These are phyloP conservation scores for Kodamaea arcana DNA, from an alignment of 1,139 yeast species.

Conservation along the genomic window DNA sequence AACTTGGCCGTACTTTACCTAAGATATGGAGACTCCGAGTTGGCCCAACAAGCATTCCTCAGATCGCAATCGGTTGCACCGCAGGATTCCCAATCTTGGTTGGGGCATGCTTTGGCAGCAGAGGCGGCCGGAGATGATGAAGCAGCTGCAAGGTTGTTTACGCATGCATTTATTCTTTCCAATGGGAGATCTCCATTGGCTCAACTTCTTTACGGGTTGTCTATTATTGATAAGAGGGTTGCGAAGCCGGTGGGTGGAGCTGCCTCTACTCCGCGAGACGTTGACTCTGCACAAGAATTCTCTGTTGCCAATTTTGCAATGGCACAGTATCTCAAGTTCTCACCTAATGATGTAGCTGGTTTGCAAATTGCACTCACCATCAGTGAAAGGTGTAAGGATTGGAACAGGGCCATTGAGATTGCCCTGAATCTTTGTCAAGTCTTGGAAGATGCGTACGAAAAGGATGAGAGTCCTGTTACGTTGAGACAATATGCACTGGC, in stretches of 20 bases:
- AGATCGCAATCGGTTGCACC: conserved; percentile 84
- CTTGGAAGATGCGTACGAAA: conserved; percentile 59
- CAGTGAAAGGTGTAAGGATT: conserved; percentile 72
- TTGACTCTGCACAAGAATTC: conserved; percentile 60
- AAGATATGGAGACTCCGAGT: conserved; percentile 59
- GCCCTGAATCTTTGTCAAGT: conserved; percentile 45
- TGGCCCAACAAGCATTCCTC: conserved; percentile 70
- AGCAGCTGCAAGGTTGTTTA: conserved; percentile 55
- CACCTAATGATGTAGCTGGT: conserved; percentile 64
- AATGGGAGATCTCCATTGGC: conserved; percentile 71
- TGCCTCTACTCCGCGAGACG: conserved; percentile 43
- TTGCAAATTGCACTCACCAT: conserved; percentile 53
- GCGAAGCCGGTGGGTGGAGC: conserved; percentile 18
- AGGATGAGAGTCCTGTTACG: conserved; percentile 44
- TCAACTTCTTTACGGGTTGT: conserved; percentile 66
- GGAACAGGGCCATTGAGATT: conserved; percentile 46
- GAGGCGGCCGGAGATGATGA: conserved; percentile 53
- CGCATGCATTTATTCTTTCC: conserved; percentile 74
- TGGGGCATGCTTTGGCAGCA: conserved; percentile 75
- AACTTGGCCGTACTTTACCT: conserved; percentile 78
- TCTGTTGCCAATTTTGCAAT: conserved; percentile 70
- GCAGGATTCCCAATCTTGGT: conserved; percentile 73
- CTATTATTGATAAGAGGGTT: conserved; percentile 46
- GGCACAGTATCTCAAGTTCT: conserved; percentile 62
- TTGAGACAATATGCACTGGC: conserved; percentile 53